Evolutionary conservation across 805 yeast genomes (phyloP), one percentile per base, ranked within the genome.

Genomic region (Lachancea sp.): DNA sequence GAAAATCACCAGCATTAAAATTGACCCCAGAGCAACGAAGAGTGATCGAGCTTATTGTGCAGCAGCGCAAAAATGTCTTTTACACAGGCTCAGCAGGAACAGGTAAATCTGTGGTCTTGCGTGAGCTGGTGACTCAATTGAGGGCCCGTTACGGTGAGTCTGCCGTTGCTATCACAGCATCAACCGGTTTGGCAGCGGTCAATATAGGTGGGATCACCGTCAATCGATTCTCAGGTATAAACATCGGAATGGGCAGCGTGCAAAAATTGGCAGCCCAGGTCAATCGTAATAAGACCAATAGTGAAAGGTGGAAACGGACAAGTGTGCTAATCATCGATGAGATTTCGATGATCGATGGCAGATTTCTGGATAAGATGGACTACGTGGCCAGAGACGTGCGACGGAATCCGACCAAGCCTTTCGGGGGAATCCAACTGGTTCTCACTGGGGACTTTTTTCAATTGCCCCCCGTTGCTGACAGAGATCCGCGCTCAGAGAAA

Each of bases 381-480:
- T 66, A 59, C 10, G 65, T 91, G 31, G 97, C 93, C 0, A 72
- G 82, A 52, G 57, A 55, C 1, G 63, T 85, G 4, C 72, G 82
- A 32, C 69, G 65, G 18, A 64, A 52, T 19, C 38, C 33, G 8
- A 61, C 68, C 12, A 53, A 51, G 40, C 96, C 97, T 0, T 93
- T 93, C 71, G 99, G 99, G 4, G 99, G 99, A 0, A 82, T 93
- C 36, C 99, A 93, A 58, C 54, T 93, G 13, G 78, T 93, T 11
- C 65, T 90, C 30, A 84, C 95, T 3, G 99, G 99, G n/a, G 99
- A 93, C 66, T 90, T 91, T 60, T 90, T 84, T 64, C 99, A 93
- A 66, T 71, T 93, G 36, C 99, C 99, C 1, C 99, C 99, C 0
- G 95, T 93, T 6, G 69, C 73, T 10, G 71, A 71, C 18, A 70